Evolutionary conservation across 345 rosid species (phyloP).

Genomic region (Microthlaspi erraticum): DNA sequence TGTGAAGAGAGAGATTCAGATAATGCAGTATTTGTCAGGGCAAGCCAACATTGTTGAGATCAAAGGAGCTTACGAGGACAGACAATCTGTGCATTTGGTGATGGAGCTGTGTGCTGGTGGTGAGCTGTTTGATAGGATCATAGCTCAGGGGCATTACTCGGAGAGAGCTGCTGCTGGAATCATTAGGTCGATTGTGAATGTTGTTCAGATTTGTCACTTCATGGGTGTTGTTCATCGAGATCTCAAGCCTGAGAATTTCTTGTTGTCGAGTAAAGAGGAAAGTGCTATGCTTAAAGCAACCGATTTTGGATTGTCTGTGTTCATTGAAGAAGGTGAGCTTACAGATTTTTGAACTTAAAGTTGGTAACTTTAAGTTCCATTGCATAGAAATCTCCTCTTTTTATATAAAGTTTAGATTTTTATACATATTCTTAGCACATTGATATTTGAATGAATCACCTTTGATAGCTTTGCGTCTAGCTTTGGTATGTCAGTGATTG

Average conservation of each 20-base stretch:
- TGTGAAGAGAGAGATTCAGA: constrained; percentile 74
- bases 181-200: constrained; percentile 67
- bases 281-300: constrained; percentile 78
- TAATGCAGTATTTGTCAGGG: constrained; percentile 87
- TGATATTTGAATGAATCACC: not conserved
- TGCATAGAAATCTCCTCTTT: not conserved
- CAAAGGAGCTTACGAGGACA: constrained; percentile 78
- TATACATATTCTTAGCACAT: not conserved
- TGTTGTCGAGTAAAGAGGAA: constrained; percentile 66
- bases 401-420: constrained; percentile 6
- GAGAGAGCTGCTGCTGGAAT: constrained; percentile 82
- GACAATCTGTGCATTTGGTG: constrained; percentile 74
- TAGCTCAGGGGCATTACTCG: constrained; percentile 73
- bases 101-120: constrained; percentile 96
- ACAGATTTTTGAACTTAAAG: not conserved
- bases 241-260: constrained; percentile 93
- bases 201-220: constrained; percentile 81
- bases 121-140: constrained; percentile 83
- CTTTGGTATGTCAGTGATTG: not conserved
- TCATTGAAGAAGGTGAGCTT: constrained; percentile 74
- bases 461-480: not conserved
- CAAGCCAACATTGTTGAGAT: constrained; percentile 81
- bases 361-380: not conserved
- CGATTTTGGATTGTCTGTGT: constrained; percentile 86
- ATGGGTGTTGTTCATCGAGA: constrained; percentile 92